A percentile compares a stretch with the other conserved stretches of the same genome.
Conservation (phyloP, 176 grass and related monocot genomes). For the Typha latifolia region DNA sequence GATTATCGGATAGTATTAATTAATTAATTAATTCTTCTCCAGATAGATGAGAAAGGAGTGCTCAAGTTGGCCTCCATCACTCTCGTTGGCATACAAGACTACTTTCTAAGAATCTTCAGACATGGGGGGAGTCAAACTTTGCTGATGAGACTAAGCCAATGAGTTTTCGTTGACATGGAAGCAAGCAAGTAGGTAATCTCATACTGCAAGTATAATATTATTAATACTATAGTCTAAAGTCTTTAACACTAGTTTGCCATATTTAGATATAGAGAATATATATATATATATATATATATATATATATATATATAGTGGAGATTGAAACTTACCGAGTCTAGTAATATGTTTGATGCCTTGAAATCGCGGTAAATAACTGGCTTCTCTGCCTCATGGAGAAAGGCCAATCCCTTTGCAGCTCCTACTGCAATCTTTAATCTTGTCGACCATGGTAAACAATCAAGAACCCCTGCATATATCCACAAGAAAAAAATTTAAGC, state of each 20-base stretch:
- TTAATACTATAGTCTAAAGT: neutral
- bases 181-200: neutral
- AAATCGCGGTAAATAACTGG: slow-evolving; percentile 89
- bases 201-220: neutral
- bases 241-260: neutral
- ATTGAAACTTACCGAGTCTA: slow-evolving; percentile 46
- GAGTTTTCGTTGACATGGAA: neutral
- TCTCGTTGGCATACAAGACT: neutral
- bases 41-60: neutral
- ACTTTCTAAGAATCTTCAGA: neutral
- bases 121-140: neutral
- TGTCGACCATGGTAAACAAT: slow-evolving; percentile 67
- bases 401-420: slow-evolving; percentile 78
- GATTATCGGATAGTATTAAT: too few relatives aligned
- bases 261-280: neutral
- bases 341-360: slow-evolving; percentile 94
- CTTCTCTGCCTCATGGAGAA: slow-evolving; percentile 70
- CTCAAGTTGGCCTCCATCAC: neutral
- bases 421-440: slow-evolving; percentile 89
- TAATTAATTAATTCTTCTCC: neutral
- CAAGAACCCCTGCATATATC: slow-evolving; percentile 28
- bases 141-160: neutral
- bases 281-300: too few relatives aligned
- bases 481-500: neutral
- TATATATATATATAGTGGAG: neutral